A percentile compares a stretch with the other conserved stretches of the same genome.
These are phyloP conservation scores for Penicillium sp. DNA, from an alignment of 2,329 filamentous ascomycete species.

Conservation along the genomic window DNA sequence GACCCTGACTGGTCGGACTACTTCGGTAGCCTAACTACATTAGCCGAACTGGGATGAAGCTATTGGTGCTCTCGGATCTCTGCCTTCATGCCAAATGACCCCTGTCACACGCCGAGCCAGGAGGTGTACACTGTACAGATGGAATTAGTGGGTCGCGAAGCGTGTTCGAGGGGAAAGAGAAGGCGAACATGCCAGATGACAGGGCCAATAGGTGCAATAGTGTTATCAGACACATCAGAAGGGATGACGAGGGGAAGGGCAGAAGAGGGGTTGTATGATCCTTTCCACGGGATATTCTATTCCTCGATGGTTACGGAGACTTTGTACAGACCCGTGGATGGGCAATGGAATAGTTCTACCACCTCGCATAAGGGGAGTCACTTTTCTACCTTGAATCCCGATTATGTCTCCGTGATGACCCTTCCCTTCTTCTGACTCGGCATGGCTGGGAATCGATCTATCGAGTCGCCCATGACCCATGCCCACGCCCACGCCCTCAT, in stretches of 20 bases:
- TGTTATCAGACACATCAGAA: constrained; percentile 19
- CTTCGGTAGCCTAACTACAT: background rate
- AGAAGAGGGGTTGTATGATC: background rate
- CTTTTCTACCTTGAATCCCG: constrained; percentile 11
- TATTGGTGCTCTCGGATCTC: constrained; percentile 12
- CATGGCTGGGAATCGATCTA: constrained; percentile 16
- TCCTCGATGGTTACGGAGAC: background rate
- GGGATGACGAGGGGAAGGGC: constrained; percentile 8
- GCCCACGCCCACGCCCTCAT: background rate
- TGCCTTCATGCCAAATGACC: constrained; percentile 27
- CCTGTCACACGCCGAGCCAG: constrained; percentile 31
- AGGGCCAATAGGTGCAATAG: background rate
- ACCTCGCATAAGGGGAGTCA: constrained; percentile 32
- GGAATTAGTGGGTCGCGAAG: constrained; percentile 12
- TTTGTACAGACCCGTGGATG: constrained; percentile 14
- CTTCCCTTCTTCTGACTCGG: background rate
- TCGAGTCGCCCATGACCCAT: constrained; percentile 13
- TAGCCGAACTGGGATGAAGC: constrained; percentile 4
- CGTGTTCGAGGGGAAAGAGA: constrained; percentile 16
- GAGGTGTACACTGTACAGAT: constrained; percentile 10
- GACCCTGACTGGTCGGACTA: background rate
- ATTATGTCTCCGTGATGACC: background rate
- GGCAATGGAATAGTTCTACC: constrained; percentile 17
- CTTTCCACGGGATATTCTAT: background rate
- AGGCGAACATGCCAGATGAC: constrained; percentile 18